phyloP scores from a whole-genome alignment of 805 yeast species.

The Zygoascus biomembranicola region DNA sequence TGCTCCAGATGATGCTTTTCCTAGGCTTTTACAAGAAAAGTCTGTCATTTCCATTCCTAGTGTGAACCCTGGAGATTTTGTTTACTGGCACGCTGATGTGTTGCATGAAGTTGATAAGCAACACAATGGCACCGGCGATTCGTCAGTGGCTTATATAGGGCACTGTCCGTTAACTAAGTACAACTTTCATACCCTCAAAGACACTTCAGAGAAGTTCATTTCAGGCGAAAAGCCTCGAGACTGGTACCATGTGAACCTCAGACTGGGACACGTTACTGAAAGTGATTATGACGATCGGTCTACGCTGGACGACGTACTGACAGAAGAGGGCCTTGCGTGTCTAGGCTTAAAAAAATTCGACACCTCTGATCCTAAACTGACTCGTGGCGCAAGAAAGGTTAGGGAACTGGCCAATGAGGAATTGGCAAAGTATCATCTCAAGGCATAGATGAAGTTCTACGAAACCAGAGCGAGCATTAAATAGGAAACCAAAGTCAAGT shows the following conservation, averaged over 20 bases:
- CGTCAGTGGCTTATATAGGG: conserved; percentile 35
- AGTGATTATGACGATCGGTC: background rate
- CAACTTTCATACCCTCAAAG: background rate
- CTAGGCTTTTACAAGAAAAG: conserved; percentile 28
- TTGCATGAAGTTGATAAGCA: conserved; percentile 36
- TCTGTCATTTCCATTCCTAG: conserved; percentile 32
- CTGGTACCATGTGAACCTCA: background rate
- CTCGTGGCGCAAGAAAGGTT: background rate
- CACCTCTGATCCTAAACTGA: background rate
- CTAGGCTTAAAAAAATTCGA: background rate
- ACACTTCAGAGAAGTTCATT: background rate
- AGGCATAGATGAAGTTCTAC: background rate
- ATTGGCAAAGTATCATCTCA: background rate
- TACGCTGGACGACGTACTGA: background rate
- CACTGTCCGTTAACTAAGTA: conserved; percentile 26
- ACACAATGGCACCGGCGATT: conserved; percentile 29
- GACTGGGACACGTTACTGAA: background rate
- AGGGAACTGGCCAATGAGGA: background rate
- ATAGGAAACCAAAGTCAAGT: too few relatives aligned
- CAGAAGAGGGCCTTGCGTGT: background rate
- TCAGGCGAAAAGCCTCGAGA: background rate
- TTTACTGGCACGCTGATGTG: conserved; percentile 38
- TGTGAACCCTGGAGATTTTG: conserved; percentile 37
- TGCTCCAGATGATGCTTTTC: conserved; percentile 25
- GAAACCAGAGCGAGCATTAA: too few relatives aligned